Percentiles rank a stretch among this genome's conserved stretches.
Evolutionary conservation across 768 basidiomycete species (phyloP).

Genomic region (Suillus hirtellus): DNA sequence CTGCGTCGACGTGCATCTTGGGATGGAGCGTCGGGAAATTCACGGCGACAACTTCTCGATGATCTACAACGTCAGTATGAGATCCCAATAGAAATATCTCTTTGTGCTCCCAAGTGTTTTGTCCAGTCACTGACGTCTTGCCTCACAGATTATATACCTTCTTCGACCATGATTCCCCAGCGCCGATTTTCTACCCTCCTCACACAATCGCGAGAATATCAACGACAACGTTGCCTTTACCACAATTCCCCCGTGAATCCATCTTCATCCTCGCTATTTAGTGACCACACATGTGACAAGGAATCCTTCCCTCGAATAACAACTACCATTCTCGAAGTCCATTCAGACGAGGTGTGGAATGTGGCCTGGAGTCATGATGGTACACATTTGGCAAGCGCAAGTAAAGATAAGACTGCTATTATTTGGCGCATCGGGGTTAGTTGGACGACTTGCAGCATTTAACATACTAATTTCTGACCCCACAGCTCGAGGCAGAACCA

Average conservation of each 20-base stretch:
- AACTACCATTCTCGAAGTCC: constrained; percentile 82
- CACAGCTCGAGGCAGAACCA: constrained; percentile 47
- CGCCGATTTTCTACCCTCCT: constrained; percentile 84
- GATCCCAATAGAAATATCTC: neutral
- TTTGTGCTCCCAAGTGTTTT: neutral
- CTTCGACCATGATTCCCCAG: constrained; percentile 90
- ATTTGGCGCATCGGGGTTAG: constrained; percentile 87
- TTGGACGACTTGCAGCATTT: constrained; percentile 17
- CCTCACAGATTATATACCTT: constrained; percentile 79
- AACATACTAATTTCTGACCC: constrained; percentile 20
- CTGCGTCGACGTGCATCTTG: constrained; percentile 78
- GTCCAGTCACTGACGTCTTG: neutral
- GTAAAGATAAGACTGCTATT: constrained; percentile 84
- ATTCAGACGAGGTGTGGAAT: constrained; percentile 94
- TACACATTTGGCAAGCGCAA: constrained; percentile 77
- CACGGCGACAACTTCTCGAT: constrained; percentile 72
- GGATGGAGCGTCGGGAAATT: constrained; percentile 85
- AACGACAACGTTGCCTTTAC: constrained; percentile 81
- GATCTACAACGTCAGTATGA: constrained; percentile 73
- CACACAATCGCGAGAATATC: constrained; percentile 79
- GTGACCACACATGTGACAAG: constrained; percentile 82
- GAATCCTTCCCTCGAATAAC: constrained; percentile 83
- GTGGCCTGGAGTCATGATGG: constrained; percentile 95
- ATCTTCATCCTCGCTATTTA: constrained; percentile 75
- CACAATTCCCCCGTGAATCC: constrained; percentile 70